Base-by-base conservation (phyloP, 2,329 filamentous ascomycete species). In the Aureobasidium sp. region DNA sequence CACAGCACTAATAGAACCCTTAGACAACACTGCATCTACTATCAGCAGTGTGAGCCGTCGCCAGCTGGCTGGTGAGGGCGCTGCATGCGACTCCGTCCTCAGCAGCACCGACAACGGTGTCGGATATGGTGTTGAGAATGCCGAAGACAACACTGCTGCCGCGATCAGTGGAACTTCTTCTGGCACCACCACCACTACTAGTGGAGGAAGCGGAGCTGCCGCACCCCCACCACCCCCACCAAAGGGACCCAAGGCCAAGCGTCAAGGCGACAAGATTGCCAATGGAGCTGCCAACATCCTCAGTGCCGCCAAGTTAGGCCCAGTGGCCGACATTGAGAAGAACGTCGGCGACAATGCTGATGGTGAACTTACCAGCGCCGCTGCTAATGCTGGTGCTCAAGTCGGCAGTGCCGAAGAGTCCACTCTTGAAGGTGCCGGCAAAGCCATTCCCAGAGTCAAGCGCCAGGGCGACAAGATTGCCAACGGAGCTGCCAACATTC, bases 401-500 rank as follows among this genome's bases (percentile, higher is more conserved):
- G 34, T 67, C 29, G 67, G 64, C 7, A 44, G 34, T 34, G 48
- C 41, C 14, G 66, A 68, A 37, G 64, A 61, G 21, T n/a, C 21
- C 1, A 66, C 64, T 2, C 50, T 67, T 21, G 67, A 68, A 55
- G 42, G 34, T 42, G 30, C 45, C 49, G 67, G 67, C 21, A 53
- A 53, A 9, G 36, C 57, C 5, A 48, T 64, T 13, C 61, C 64
- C 25, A 50, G 5, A 11, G 37, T 61, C 37, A 61, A 61, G 27
- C 65, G 66, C n/a, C 66, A 67, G 44, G 54, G 63, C 3, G 64
- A 68, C 54, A 67, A 68, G 67, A 71, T 70, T 41, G 59, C 64
- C 54, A 66, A 66, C 27, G 66, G 66, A 9, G 32, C 44, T 3
- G 60, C 64, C n/a, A 53, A 61, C 9, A 47, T 68, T 4, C 39